These are phyloP conservation scores for Glutinoglossum americanum DNA, from an alignment of 495 filamentous ascomycete species.

Conservation along the genomic window DNA sequence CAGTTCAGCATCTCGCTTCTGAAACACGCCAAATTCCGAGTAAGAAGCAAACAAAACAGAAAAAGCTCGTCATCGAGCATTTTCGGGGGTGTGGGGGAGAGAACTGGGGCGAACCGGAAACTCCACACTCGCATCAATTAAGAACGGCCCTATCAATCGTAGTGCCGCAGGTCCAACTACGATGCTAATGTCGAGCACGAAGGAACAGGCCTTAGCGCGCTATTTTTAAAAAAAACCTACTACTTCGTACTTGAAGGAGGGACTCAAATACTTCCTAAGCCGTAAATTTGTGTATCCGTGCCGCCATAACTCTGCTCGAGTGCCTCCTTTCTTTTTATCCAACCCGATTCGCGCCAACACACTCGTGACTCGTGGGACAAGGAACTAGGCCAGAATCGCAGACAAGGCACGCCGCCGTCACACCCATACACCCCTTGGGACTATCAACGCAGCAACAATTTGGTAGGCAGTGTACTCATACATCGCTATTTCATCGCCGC, in stretches of 20 bases:
- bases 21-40: not conserved
- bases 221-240: not conserved
- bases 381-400: not conserved
- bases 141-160: too few relatives aligned
- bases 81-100: not conserved
- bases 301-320: not conserved
- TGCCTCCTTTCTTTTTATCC: not conserved
- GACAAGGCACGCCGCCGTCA: not conserved
- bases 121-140: too few relatives aligned
- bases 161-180: too few relatives aligned
- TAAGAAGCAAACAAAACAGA: not conserved
- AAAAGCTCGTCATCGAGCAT: not conserved
- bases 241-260: not conserved
- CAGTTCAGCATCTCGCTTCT: not conserved
- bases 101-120: not conserved
- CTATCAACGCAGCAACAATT: not conserved
- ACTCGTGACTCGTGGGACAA: constrained; percentile 3
- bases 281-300: not conserved
- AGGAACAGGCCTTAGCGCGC: not conserved
- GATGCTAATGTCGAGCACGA: not conserved
- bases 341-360: constrained; percentile 2
- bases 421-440: not conserved
- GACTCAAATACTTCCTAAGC: not conserved
- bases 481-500: not conserved
- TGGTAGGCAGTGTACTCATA: not conserved